phyloP scores from a whole-genome alignment of 176 grass and related monocot species.

The Zoysia pacifica region DNA sequence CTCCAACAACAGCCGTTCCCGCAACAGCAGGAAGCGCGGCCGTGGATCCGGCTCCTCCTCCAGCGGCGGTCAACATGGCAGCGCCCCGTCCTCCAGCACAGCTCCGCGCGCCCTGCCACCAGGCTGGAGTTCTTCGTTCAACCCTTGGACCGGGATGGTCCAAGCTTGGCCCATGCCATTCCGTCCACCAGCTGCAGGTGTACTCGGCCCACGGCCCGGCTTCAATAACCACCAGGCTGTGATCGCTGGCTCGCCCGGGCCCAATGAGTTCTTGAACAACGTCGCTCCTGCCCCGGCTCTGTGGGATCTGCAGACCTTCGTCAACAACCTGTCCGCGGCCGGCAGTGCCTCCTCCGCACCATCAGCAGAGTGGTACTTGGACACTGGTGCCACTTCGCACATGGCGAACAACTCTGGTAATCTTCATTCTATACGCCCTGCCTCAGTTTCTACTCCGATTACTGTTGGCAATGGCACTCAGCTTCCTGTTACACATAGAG shows the following conservation, averaged over 20 bases:
- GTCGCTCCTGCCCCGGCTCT: too few relatives aligned
- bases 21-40: too few relatives aligned
- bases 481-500: neutral
- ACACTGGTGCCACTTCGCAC: neutral
- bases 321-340: neutral
- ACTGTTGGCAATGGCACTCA: neutral
- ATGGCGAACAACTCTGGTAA: neutral
- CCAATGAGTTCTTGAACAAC: too few relatives aligned
- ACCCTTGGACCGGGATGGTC: neutral
- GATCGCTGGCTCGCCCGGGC: too few relatives aligned
- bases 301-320: too few relatives aligned
- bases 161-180: neutral
- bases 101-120: too few relatives aligned
- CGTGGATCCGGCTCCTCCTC: neutral
- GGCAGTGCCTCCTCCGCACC: neutral
- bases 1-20: too few relatives aligned
- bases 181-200: neutral
- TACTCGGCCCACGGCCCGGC: neutral
- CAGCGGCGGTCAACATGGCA: neutral
- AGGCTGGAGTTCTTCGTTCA: neutral
- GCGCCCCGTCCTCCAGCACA: neutral
- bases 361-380: neutral
- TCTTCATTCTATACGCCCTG: too few relatives aligned
- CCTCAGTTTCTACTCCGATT: rapidly evolving
- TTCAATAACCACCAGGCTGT: neutral